These are phyloP conservation scores for Coemansia sp. DNA, from an alignment of 192 early-diverging fungal species.

Conservation along the genomic window DNA sequence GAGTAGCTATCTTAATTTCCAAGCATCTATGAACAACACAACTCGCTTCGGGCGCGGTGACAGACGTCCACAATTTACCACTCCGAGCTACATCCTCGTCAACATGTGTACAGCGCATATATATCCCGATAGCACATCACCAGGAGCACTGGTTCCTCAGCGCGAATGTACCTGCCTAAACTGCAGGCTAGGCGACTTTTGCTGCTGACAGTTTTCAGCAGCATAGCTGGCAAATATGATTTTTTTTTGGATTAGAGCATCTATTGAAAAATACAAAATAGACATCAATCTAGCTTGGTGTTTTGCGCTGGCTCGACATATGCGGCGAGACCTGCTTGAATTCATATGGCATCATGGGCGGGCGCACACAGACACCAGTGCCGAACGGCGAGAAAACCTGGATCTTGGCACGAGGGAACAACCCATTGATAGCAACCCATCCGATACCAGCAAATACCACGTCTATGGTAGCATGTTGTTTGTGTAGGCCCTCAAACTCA, in stretches of 20 bases:
- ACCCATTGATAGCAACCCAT: slow-evolving; percentile 62
- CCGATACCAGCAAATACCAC: slow-evolving; percentile 64
- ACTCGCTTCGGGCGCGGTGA: background rate
- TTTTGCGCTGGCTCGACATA: slow-evolving; percentile 44
- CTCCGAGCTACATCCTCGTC: slow-evolving; percentile 5
- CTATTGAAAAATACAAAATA: background rate
- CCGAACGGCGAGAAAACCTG: slow-evolving; percentile 58
- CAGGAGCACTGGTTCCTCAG: background rate
- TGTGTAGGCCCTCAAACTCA: slow-evolving; percentile 46
- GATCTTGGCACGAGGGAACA: slow-evolving; percentile 54
- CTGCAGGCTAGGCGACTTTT: slow-evolving; percentile 1
- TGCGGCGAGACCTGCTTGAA: slow-evolving; percentile 47
- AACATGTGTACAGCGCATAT: background rate
- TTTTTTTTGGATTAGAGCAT: background rate
- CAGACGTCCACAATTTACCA: background rate
- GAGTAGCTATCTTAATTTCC: background rate
- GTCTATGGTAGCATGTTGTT: slow-evolving; percentile 55
- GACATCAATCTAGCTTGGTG: slow-evolving; percentile 25
- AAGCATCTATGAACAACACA: background rate
- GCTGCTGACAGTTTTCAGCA: background rate
- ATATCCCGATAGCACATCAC: background rate
- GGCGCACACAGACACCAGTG: slow-evolving; percentile 51
- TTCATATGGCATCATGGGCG: slow-evolving; percentile 68
- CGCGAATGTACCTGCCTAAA: slow-evolving; percentile 8
- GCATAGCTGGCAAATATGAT: background rate